phyloP scores from a whole-genome alignment of 306 rosid species.

The Hylodesmum podocarpum region DNA sequence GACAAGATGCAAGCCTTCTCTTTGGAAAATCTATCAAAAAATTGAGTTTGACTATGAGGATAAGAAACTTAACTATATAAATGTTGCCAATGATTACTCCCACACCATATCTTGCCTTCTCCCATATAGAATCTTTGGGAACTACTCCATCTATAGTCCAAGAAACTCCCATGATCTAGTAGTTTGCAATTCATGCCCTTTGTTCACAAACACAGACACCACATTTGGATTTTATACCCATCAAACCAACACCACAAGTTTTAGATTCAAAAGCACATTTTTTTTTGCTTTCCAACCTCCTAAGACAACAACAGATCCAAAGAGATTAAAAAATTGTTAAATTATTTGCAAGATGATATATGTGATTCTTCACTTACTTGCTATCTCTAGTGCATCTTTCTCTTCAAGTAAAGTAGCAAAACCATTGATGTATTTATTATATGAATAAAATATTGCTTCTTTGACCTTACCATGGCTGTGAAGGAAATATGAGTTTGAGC shows the following conservation, averaged over 20 bases:
- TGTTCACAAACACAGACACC: conserved; percentile 54
- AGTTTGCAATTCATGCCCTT: conserved; percentile 50
- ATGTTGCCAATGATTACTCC: conserved; percentile 58
- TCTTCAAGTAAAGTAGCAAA: conserved; percentile 55
- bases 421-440: conserved; percentile 55
- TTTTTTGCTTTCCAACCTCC: background rate
- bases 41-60: background rate
- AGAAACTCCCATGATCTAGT: conserved; percentile 72
- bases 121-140: conserved; percentile 49
- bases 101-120: conserved; percentile 54
- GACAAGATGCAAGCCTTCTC: background rate
- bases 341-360: background rate
- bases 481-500: background rate
- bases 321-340: background rate
- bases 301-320: background rate
- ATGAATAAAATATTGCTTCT: conserved; percentile 52
- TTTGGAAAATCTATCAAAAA: conserved; percentile 3
- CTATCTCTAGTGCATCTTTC: conserved; percentile 39
- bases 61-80: conserved; percentile 55
- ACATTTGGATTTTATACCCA: conserved; percentile 56
- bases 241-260: background rate
- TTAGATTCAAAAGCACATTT: background rate
- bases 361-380: conserved; percentile 36
- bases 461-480: conserved; percentile 48
- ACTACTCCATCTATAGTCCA: conserved; percentile 45